Evolutionary conservation across 1,284 basidiomycete genomes (phyloP).

Genomic region (Fomes fomentarius): DNA sequence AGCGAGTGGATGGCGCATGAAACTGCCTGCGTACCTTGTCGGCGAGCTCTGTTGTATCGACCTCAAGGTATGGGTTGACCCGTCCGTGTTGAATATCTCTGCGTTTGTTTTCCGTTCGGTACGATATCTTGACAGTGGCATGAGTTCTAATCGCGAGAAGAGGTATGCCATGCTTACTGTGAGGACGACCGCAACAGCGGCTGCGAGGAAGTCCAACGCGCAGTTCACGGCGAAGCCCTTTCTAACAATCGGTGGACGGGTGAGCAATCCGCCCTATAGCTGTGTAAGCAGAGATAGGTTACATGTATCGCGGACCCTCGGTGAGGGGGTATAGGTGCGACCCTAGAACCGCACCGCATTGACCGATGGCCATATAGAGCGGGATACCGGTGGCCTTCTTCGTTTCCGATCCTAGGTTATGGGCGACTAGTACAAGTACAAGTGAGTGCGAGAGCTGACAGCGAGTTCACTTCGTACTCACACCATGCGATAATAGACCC

Average conservation of each 20-base stretch:
- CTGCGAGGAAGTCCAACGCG: conserved; percentile 59
- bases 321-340: conserved; percentile 70
- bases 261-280: not conserved
- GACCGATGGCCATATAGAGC: conserved; percentile 77
- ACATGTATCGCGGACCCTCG: conserved; percentile 69
- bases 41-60: conserved; percentile 69
- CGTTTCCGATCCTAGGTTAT: conserved; percentile 79
- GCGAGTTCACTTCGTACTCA: conserved; percentile 49
- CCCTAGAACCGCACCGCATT: conserved; percentile 72
- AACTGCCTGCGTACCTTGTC: conserved; percentile 54
- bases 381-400: conserved; percentile 77
- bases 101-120: conserved; percentile 60
- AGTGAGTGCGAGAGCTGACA: not conserved
- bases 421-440: conserved; percentile 48
- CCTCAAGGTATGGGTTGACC: conserved; percentile 47
- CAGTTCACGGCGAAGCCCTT: conserved; percentile 68
- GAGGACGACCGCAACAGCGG: conserved; percentile 53
- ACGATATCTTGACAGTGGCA: conserved; percentile 50
- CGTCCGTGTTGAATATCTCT: conserved; percentile 62
- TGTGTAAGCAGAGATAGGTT: conserved; percentile 17
- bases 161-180: conserved; percentile 43
- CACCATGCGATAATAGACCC: conserved; percentile 78
- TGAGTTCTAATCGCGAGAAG: not conserved
- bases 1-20: not conserved
- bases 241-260: conserved; percentile 36